Conservation (phyloP, 352 stramenopile species). For the Blastocystis sp. region DNA sequence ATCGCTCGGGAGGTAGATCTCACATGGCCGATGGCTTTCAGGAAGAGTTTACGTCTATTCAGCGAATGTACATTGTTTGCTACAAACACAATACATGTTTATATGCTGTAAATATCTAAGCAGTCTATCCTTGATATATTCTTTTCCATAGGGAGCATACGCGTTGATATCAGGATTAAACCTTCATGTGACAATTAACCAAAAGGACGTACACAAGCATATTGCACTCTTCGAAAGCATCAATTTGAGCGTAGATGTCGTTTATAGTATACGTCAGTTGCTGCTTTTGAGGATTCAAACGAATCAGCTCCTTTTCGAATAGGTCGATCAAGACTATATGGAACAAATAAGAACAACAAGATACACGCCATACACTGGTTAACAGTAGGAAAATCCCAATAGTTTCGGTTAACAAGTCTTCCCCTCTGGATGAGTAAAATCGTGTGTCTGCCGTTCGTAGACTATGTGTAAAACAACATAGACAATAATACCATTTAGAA, state of each 20-base stretch:
- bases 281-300: conserved; percentile 5
- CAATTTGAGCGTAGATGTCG: conserved; percentile 39
- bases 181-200: background rate
- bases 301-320: conserved; percentile 28
- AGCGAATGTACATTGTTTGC: background rate
- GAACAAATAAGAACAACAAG: background rate
- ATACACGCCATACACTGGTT: conserved; percentile 34
- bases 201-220: conserved; percentile 39
- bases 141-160: conserved; percentile 31
- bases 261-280: conserved; percentile 21
- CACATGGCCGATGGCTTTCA: conserved; percentile 20
- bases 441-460: conserved; percentile 14
- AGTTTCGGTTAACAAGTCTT: background rate
- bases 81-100: background rate
- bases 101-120: background rate
- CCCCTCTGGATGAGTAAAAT: conserved; percentile 25
- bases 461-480: background rate
- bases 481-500: background rate
- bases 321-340: background rate
- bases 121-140: conserved; percentile 12
- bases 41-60: conserved; percentile 34
- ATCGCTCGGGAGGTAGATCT: background rate
- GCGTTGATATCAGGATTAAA: background rate
- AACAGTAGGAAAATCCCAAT: conserved; percentile 43
- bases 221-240: conserved; percentile 13